Evolutionary conservation across 148 eudicot species (phyloP), one percentile per base, ranked within the genome.

Genomic region (Arctostaphylos glauca): DNA sequence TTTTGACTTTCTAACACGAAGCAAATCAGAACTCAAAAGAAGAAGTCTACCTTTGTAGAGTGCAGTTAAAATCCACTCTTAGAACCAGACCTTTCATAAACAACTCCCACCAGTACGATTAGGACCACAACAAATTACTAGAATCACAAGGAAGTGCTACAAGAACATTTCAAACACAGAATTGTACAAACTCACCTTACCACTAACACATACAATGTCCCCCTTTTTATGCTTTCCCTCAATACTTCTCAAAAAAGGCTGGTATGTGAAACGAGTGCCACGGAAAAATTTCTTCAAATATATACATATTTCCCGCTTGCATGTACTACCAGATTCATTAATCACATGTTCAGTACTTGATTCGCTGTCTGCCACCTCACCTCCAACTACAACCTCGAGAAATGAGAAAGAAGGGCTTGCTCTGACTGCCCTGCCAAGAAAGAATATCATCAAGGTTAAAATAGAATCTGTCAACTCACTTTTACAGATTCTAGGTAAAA

Each of bases 181-280:
- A 43, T 15, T 13, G 7, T 21, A 59, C 25, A 79, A 83, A 78
- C 92, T 89, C 87, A 94, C 99, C 98, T 96, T 96, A 84, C 99
- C 99, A 85, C 98, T 96, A 80, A 93, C 93, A 86, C 99, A 96
- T 81, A 93, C 95, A 77, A 88, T 81, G 78, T 94, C 99, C 82
- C 98, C 98, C 88, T 88, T 95, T 77, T 86, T 91, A 84, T 96
- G 89, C 91, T 94, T 96, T 59, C 68, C 90, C 86, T 92, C 86
- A 55, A 96, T 81, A 84, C 90, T 84, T 76, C 68, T 85, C 75
- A 96, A 97, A 86, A 96, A 96, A 80, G 94, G 94, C 58, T 76
- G 84, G 80, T 23, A 89, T 52, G 98, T 92, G 86, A 89, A 96
- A 80, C 98, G 98, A 83, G 92, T 66, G 46, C 99, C 99, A 59